These are phyloP conservation scores for Penicillium vulpinum DNA, from an alignment of 2,329 filamentous ascomycete genomes.

Conservation along the genomic window DNA sequence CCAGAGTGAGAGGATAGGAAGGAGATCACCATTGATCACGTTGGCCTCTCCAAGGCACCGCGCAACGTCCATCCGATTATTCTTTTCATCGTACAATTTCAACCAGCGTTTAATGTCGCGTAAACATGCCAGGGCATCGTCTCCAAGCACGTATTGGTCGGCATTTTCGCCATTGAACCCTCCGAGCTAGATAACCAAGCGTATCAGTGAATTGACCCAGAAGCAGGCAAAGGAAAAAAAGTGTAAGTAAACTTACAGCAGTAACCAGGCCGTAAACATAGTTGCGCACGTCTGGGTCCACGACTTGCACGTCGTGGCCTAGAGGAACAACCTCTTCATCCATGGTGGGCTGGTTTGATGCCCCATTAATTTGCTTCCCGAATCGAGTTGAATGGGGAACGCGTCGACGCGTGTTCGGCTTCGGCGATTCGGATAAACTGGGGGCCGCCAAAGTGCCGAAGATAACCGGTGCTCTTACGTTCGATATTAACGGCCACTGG, in stretches of 20 bases:
- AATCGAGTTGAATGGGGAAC: constrained; percentile 20
- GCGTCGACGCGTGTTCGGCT: constrained; percentile 25
- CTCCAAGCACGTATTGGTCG: constrained; percentile 82
- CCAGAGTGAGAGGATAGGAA: constrained; percentile 86
- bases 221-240: constrained; percentile 2
- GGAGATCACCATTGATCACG: constrained; percentile 81
- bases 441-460: constrained; percentile 20
- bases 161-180: constrained; percentile 77
- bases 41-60: constrained; percentile 90
- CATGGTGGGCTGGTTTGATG: constrained; percentile 33
- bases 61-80: constrained; percentile 91
- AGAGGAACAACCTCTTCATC: constrained; percentile 43
- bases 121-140: constrained; percentile 87
- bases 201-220: constrained; percentile 18
- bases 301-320: constrained; percentile 55
- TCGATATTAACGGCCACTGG: neutral
- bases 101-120: constrained; percentile 96
- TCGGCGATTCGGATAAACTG: constrained; percentile 25
- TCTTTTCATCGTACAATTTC: constrained; percentile 88
- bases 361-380: constrained; percentile 15
- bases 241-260: constrained; percentile 63
- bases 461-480: constrained; percentile 20
- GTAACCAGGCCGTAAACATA: constrained; percentile 93
- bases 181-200: constrained; percentile 64
- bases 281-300: constrained; percentile 89